Base-by-base conservation (phyloP, 257 asterid species). In the Primulina eburnea region DNA sequence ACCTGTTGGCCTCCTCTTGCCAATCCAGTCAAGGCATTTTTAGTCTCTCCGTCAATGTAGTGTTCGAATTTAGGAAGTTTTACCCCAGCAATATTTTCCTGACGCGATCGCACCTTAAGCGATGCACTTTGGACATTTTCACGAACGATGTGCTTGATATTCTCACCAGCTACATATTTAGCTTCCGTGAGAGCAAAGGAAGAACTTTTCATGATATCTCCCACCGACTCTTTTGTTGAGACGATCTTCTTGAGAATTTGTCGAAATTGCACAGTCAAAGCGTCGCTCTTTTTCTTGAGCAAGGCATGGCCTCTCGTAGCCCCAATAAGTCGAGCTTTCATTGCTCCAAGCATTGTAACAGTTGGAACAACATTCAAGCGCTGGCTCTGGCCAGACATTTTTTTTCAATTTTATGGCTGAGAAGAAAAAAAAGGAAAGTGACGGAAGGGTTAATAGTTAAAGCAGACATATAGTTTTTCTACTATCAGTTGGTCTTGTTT, bases 1-100 rank as follows among this genome's bases (percentile, higher is more conserved):
- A 84, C 76, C 69, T 84, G 87, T 78, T 84, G 85, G 55, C 87
- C 87, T 3, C 87, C 89, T 71, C 89, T 77, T 30, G 85, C 87
- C 73, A 84, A 70, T 32, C 89, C 89, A 63, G 89, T 84, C 64
- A 84, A 60, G 76, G 47, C 78, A 37, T 84, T 84, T 75, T 81
- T 84, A 10, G 83, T 76, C 53, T 81, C 89, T 26, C 84, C 86
- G 16, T 84, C 89, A 0, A 79, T 53, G 64, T 77, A 81, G 60
- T 81, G 71, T 37, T 77, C 81, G 37, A 84, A 84, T 58, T 84
- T 84, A 0, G 86, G 89, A 9, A 84, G 89, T 18, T 84, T 84
- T 29, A 84, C 89, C 24, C 89, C 89, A 8, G 89, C 89, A 17
- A 84, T 56, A 34, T 82, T 84, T 57, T 84, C 89, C 73, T 75